phyloP scores from a whole-genome alignment of 345 rosid species.

The Orychophragmus violaceus region DNA sequence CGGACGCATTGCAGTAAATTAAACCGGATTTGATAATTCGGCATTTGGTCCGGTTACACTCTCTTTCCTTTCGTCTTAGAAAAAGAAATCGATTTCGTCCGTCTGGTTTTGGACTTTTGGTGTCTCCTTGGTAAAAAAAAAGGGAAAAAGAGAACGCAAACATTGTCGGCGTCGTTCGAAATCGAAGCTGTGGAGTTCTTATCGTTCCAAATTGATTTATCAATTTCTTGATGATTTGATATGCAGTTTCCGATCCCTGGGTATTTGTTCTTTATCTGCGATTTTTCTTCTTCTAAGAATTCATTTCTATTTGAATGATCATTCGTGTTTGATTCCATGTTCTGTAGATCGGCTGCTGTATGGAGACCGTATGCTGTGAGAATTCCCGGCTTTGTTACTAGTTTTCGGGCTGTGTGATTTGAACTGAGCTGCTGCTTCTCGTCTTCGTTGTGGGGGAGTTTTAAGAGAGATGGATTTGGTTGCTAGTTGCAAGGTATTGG shows the following conservation, averaged over 20 bases:
- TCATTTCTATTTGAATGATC: not conserved
- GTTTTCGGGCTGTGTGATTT: conserved; percentile 26
- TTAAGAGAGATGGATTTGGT: conserved; percentile 68
- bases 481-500: conserved; percentile 64
- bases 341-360: conserved; percentile 46
- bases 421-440: conserved; percentile 7
- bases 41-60: conserved; percentile 50
- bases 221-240: not conserved
- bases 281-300: not conserved
- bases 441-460: not conserved
- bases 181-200: conserved; percentile 31
- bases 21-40: conserved; percentile 63
- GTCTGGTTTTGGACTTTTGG: not conserved
- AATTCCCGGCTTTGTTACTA: conserved; percentile 19
- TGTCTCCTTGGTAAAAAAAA: not conserved
- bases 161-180: conserved; percentile 28
- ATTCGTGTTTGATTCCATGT: not conserved
- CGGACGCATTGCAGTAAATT: conserved; percentile 52
- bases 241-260: conserved; percentile 31
- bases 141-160: not conserved
- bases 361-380: conserved; percentile 23
- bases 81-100: conserved; percentile 9
- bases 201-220: not conserved
- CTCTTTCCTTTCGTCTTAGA: not conserved
- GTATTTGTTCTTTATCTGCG: conserved; percentile 1